These are phyloP conservation scores for Aspergillus versicolor DNA, from an alignment of 2,329 filamentous ascomycete species.

Conservation along the genomic window DNA sequence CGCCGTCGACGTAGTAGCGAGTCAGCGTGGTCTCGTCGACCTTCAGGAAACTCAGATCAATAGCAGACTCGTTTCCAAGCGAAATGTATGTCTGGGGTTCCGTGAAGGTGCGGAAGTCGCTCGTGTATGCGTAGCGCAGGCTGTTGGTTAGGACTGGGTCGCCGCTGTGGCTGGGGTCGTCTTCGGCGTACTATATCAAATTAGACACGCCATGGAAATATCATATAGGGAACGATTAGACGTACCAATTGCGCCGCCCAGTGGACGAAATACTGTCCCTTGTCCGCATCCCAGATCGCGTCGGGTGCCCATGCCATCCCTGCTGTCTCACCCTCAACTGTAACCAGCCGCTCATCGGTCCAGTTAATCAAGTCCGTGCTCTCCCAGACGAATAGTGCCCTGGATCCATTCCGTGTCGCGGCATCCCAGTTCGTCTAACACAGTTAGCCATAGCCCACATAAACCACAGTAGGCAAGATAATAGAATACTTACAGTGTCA, in stretches of 20 bases:
- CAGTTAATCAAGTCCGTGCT: conserved; percentile 15
- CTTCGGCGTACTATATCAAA: conserved; percentile 9
- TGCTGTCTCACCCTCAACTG: conserved; percentile 14
- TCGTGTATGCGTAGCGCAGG: conserved; percentile 16
- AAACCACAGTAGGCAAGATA: too few relatives aligned
- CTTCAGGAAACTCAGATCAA: conserved; percentile 13
- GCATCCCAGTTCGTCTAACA: conserved; percentile 14
- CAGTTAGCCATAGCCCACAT: not conserved
- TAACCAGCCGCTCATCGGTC: conserved; percentile 11
- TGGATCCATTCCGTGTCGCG: conserved; percentile 13
- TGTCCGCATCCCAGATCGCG: conserved; percentile 15
- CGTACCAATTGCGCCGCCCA: conserved; percentile 17
- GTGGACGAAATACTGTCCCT: conserved; percentile 17
- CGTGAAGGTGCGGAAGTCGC: conserved; percentile 17
- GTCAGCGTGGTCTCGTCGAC: conserved; percentile 9
- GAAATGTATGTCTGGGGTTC: conserved; percentile 12
- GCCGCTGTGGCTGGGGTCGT: conserved; percentile 10
- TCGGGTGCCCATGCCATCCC: conserved; percentile 19
- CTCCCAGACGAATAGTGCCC: conserved; percentile 17
- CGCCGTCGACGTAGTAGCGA: conserved; percentile 14
- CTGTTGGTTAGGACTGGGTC: conserved; percentile 6
- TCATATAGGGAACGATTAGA: too few relatives aligned
- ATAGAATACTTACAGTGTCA: conserved; percentile 2
- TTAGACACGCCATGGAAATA: not conserved
- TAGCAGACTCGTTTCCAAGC: not conserved